Base-by-base conservation (phyloP, 768 basidiomycete genomes). In the Lanmaoa pseudosensibilis region DNA sequence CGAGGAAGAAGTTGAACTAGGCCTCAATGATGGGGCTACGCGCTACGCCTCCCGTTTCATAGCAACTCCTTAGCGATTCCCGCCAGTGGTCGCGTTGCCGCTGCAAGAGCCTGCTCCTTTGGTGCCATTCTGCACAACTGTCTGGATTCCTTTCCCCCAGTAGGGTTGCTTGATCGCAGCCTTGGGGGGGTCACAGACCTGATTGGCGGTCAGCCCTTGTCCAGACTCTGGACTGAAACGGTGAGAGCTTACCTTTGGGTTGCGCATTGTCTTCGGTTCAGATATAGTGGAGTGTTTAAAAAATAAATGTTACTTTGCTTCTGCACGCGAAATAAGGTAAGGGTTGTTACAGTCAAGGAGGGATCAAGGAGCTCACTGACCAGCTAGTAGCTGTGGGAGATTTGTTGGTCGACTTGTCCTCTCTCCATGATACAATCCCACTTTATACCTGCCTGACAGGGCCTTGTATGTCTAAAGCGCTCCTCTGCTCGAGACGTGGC, bases 401-500 rank as follows among this genome's bases (percentile, higher is more conserved):
- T 40, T 30, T 25, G 45, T 55, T 48, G 34, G 30, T 50, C 33
- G 53, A 23, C 18, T 57, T 40, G 46, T 23, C 33, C 33, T 52
- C 25, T 18, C 11, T n/a, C 21, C 32, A 19, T n/a, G 46, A 47
- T 1, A 18, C 21, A 2, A 2, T 0, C 13, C 16, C 33, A 23
- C 41, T 64, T 69, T 67, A 67, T 67, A 67, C 21, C 27, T 1
- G 7, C 27, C 6, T 27, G n/a, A n/a, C 9, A 8, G n/a, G 2
- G 27, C 50, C 46, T 4, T 34, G 36, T 54, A n/a, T 18, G 25
- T 23, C 16, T 4, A 25, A 50, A 32, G 49, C 12, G 12, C 32
- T 13, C 48, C 47, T 21, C 23, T n/a, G 23, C 11, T 50, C 15
- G 16, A 10, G 3, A 15, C 16, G 6, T 37, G 37, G 21, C 54